Conservation (phyloP, 352 stramenopile genomes). For the Phytophthora vignae region DNA sequence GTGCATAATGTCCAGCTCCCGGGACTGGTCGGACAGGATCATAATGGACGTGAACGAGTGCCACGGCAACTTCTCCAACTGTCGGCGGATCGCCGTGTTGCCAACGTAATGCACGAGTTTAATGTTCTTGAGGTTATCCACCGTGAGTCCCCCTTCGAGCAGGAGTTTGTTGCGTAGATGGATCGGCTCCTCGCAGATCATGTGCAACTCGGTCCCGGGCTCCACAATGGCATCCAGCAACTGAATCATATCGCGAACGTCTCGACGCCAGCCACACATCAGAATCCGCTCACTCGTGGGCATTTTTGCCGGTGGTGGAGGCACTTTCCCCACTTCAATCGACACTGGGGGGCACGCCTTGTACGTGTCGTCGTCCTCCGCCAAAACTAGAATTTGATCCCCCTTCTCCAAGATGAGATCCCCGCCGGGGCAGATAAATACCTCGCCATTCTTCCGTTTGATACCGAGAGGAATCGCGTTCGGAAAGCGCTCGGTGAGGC, state of each 20-base stretch:
- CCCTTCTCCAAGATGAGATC: conserved; percentile 42
- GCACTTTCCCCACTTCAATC: conserved; percentile 47
- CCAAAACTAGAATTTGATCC: conserved; percentile 79
- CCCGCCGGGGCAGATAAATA: conserved; percentile 56
- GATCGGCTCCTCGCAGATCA: conserved; percentile 75
- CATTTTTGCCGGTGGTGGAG: conserved; percentile 22
- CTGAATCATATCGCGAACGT: conserved; percentile 87
- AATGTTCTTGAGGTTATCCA: conserved; percentile 62
- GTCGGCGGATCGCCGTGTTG: conserved; percentile 75
- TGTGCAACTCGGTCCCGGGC: conserved; percentile 65
- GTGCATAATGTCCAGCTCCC: conserved; percentile 77
- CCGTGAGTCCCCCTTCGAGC: conserved; percentile 58
- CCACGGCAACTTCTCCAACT: conserved; percentile 63
- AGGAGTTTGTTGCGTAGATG: conserved; percentile 69
- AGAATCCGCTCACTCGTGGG: conserved; percentile 61
- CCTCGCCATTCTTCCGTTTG: conserved; percentile 56
- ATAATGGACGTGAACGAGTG: conserved; percentile 80
- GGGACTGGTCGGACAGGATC: conserved; percentile 73
- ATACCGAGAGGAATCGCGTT: conserved; percentile 81
- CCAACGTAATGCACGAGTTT: conserved; percentile 69
- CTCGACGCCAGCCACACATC: conserved; percentile 86
- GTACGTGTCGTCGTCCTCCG: conserved; percentile 89
- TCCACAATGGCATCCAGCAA: conserved; percentile 74
- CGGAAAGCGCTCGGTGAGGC: conserved; percentile 75
- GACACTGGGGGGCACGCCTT: conserved; percentile 48